Evolutionary conservation across 2,329 filamentous ascomycete genomes (phyloP).

Genomic region (Fusarium poae): DNA sequence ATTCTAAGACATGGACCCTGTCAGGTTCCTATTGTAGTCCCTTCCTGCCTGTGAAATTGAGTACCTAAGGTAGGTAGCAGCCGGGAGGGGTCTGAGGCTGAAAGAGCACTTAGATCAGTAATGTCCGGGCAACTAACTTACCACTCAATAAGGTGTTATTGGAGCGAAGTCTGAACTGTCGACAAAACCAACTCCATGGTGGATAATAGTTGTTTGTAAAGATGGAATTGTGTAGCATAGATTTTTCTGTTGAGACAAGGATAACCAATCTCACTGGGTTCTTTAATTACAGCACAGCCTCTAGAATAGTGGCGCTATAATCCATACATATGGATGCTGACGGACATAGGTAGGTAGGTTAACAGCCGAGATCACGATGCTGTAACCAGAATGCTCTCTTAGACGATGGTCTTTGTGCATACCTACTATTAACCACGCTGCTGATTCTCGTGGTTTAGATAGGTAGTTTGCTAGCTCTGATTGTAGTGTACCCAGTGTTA

Average conservation of each 20-base stretch:
- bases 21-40: not conserved
- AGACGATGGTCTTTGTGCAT: not conserved
- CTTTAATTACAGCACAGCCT: slow-evolving; percentile 18
- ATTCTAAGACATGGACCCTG: not conserved
- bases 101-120: not conserved
- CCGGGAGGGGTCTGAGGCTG: not conserved
- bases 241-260: not conserved
- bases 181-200: not conserved
- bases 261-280: slow-evolving; percentile 3
- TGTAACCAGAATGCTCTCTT: not conserved
- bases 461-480: not conserved
- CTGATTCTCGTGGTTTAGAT: not conserved
- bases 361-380: not conserved
- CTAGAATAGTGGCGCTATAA: slow-evolving; percentile 7
- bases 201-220: not conserved
- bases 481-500: no score
- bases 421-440: no score
- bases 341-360: not conserved
- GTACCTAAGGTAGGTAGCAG: not conserved
- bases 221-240: not conserved
- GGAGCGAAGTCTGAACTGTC: not conserved
- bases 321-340: not conserved
- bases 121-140: not conserved
- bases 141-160: slow-evolving; percentile 5
- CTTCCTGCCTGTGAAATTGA: slow-evolving; percentile 8